These are phyloP conservation scores for Crucihimalaya himalaica DNA, from an alignment of 345 rosid genomes.

Conservation along the genomic window DNA sequence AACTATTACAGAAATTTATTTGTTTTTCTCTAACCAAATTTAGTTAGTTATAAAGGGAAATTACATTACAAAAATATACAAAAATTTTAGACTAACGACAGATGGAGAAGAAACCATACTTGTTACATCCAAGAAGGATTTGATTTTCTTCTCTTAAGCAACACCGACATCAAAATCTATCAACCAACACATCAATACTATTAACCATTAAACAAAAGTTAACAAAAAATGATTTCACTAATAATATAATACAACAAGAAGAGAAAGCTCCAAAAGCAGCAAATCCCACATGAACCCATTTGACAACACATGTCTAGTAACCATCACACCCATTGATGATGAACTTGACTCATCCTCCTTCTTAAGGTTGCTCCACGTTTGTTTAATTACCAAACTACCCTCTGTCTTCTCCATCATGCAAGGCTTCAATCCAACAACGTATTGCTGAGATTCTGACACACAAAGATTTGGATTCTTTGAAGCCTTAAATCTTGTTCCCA, in stretches of 20 bases:
- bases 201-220: slow-evolving; percentile 14
- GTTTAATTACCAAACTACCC: slow-evolving; percentile 34
- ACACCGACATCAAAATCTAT: slow-evolving; percentile 30
- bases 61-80: slow-evolving; percentile 8
- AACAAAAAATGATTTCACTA: neutral
- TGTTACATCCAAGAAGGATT: slow-evolving; percentile 28
- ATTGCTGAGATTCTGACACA: slow-evolving; percentile 20
- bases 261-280: slow-evolving; percentile 29
- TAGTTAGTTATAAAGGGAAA: neutral
- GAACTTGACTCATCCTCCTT: slow-evolving; percentile 34
- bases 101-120: slow-evolving; percentile 2
- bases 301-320: slow-evolving; percentile 32
- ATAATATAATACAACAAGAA: slow-evolving; percentile 11
- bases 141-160: slow-evolving; percentile 17
- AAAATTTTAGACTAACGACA: neutral
- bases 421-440: slow-evolving; percentile 32
- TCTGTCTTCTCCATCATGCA: slow-evolving; percentile 18
- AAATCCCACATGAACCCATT: slow-evolving; percentile 35
- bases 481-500: slow-evolving; percentile 84
- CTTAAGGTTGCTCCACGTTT: slow-evolving; percentile 22
- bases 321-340: slow-evolving; percentile 33
- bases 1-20: too few relatives aligned
- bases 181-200: slow-evolving; percentile 23
- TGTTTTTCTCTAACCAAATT: neutral
- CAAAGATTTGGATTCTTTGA: slow-evolving; percentile 84